phyloP scores from a whole-genome alignment of 768 basidiomycete species.

The Tremella mesenterica region DNA sequence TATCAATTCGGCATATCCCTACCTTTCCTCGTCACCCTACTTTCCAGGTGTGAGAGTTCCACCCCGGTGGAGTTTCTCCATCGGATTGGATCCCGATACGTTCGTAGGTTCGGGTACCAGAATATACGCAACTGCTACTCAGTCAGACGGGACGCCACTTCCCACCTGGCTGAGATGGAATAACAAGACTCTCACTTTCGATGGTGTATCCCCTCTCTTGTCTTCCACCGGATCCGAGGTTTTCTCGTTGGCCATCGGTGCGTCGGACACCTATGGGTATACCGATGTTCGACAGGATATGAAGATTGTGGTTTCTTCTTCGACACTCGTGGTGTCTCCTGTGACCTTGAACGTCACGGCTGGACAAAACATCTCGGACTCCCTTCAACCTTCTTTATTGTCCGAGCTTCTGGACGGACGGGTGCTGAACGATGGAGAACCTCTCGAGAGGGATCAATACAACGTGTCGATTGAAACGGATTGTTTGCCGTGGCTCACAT shows the following conservation, averaged over 20 bases:
- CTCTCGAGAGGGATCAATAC: slow-evolving; percentile 53
- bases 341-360: slow-evolving; percentile 63
- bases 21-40: slow-evolving; percentile 50
- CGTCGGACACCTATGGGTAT: slow-evolving; percentile 66
- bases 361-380: slow-evolving; percentile 51
- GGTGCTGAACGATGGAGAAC: background rate
- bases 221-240: slow-evolving; percentile 46
- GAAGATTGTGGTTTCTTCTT: slow-evolving; percentile 54
- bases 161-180: slow-evolving; percentile 73
- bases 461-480: too few species aligned
- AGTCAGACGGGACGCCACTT: slow-evolving; percentile 59
- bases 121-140: slow-evolving; percentile 59
- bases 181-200: slow-evolving; percentile 59
- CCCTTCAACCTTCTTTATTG: too few species aligned
- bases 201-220: slow-evolving; percentile 61
- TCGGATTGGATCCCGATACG: slow-evolving; percentile 67
- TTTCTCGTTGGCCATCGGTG: slow-evolving; percentile 56
- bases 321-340: slow-evolving; percentile 45
- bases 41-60: slow-evolving; percentile 59
- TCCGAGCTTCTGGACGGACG: slow-evolving; percentile 54
- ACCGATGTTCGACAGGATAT: slow-evolving; percentile 56
- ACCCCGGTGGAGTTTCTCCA: slow-evolving; percentile 76
- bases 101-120: slow-evolving; percentile 47
- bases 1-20: slow-evolving; percentile 64
- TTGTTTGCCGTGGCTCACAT: slow-evolving; percentile 30